A percentile compares a stretch with the other conserved stretches of the same genome.
These are phyloP conservation scores for Trypanosoma cruzi DNA, from an alignment of 208 protist species.

Conservation along the genomic window DNA sequence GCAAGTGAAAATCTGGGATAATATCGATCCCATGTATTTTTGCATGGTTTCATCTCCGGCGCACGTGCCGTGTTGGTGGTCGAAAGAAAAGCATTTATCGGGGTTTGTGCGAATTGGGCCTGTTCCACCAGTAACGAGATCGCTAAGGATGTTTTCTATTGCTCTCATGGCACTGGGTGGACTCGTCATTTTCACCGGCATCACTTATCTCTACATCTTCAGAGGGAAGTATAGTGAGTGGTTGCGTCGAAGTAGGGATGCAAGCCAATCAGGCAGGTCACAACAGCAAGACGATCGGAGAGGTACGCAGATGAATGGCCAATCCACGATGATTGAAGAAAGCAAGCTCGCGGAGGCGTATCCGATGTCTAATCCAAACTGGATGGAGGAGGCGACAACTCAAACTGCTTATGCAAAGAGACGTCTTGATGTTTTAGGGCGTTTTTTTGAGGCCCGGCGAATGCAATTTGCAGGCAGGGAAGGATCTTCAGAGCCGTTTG, in stretches of 20 bases:
- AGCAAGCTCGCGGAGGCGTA: neutral
- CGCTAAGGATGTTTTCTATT: neutral
- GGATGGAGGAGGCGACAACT: neutral
- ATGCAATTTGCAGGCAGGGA: neutral
- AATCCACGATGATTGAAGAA: neutral
- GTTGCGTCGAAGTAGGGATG: neutral
- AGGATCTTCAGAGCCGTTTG: neutral
- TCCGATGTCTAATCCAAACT: constrained; percentile 2
- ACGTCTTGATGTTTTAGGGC: constrained; percentile 9
- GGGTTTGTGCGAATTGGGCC: constrained; percentile 17
- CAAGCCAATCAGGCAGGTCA: neutral
- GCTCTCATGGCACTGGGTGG: constrained; percentile 1
- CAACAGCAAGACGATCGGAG: neutral
- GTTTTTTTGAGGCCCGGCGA: constrained; percentile 6
- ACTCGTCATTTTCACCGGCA: neutral
- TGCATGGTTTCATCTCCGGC: constrained; percentile 4
- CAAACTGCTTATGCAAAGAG: constrained; percentile 1
- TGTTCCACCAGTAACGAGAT: neutral
- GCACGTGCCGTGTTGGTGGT: constrained; percentile 13
- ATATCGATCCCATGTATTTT: constrained; percentile 8
- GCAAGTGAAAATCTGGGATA: constrained; percentile 14
- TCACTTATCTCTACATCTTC: neutral
- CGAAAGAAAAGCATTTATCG: neutral
- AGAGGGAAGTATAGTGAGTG: too few species aligned
- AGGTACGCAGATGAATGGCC: neutral